Conservation (phyloP, 495 filamentous ascomycete genomes). For the Corynascus novoguineensis region DNA sequence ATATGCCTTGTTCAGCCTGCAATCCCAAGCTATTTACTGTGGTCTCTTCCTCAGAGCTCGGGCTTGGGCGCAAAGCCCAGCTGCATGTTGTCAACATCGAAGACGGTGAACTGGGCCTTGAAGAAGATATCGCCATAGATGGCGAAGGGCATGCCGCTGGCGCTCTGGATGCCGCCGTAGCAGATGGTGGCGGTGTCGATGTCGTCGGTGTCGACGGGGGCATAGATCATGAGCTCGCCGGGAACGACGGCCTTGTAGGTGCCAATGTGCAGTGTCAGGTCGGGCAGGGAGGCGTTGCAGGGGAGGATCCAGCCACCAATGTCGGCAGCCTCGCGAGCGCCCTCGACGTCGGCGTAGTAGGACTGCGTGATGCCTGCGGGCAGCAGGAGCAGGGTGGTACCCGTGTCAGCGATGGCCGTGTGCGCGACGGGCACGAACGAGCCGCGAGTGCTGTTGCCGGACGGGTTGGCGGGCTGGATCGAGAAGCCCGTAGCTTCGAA, state of each 20-base stretch:
- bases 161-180: slow-evolving; percentile 62
- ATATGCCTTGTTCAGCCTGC: not conserved
- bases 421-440: slow-evolving; percentile 55
- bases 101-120: slow-evolving; percentile 76
- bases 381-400: slow-evolving; percentile 70
- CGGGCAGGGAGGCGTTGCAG: slow-evolving; percentile 34
- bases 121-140: slow-evolving; percentile 84
- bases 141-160: slow-evolving; percentile 56
- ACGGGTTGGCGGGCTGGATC: slow-evolving; percentile 46
- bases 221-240: slow-evolving; percentile 57
- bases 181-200: slow-evolving; percentile 46
- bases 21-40: not conserved
- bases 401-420: slow-evolving; percentile 54
- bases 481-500: slow-evolving; percentile 60
- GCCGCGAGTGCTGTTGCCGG: slow-evolving; percentile 34
- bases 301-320: slow-evolving; percentile 49
- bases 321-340: slow-evolving; percentile 43
- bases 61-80: slow-evolving; percentile 57
- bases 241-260: slow-evolving; percentile 52
- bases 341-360: slow-evolving; percentile 62
- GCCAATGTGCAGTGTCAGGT: slow-evolving; percentile 54
- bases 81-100: slow-evolving; percentile 50
- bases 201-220: slow-evolving; percentile 38
- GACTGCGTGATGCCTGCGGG: slow-evolving; percentile 49
- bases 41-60: not conserved